These are phyloP conservation scores for Guillardia theta DNA, from an alignment of 78 protist genomes.

Conservation along the genomic window DNA sequence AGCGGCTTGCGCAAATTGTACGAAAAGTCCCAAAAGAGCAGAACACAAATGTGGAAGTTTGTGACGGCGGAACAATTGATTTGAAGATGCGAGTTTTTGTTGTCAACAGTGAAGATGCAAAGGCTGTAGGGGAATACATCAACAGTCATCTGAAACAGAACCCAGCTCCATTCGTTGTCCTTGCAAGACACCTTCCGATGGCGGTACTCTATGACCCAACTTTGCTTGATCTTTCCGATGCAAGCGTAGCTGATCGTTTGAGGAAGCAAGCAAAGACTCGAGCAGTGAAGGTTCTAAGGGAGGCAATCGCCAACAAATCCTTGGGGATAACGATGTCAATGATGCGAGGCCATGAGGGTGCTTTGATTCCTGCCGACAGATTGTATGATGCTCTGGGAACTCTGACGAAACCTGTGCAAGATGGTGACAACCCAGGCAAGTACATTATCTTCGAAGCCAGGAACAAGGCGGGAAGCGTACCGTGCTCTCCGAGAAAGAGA, in stretches of 20 bases:
- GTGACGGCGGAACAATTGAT: not conserved
- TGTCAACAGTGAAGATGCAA: not conserved
- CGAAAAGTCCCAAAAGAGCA: conserved; percentile 23
- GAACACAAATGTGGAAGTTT: not conserved
- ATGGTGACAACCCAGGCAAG: not conserved
- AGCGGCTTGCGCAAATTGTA: not conserved
- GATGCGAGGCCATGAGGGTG: not conserved
- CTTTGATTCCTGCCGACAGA: not conserved
- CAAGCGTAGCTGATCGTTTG: not conserved
- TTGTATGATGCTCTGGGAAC: not conserved
- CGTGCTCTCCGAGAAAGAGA: not conserved
- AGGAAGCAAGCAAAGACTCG: conserved; percentile 3
- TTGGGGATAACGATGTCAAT: not conserved
- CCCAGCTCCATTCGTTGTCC: not conserved
- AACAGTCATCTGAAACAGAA: not conserved
- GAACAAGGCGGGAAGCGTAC: not conserved
- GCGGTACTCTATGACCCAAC: not conserved
- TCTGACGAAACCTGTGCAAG: not conserved
- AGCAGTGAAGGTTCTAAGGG: not conserved
- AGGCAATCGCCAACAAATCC: not conserved
- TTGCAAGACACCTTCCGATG: not conserved
- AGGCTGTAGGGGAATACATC: conserved; percentile 35
- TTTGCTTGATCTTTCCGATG: not conserved
- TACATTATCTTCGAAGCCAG: not conserved
- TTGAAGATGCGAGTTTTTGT: conserved; percentile 2